A percentile compares a stretch with the other conserved stretches of the same genome.
Evolutionary conservation across 1,284 basidiomycete species (phyloP).

Genomic region (Anthracocystis setariae): DNA sequence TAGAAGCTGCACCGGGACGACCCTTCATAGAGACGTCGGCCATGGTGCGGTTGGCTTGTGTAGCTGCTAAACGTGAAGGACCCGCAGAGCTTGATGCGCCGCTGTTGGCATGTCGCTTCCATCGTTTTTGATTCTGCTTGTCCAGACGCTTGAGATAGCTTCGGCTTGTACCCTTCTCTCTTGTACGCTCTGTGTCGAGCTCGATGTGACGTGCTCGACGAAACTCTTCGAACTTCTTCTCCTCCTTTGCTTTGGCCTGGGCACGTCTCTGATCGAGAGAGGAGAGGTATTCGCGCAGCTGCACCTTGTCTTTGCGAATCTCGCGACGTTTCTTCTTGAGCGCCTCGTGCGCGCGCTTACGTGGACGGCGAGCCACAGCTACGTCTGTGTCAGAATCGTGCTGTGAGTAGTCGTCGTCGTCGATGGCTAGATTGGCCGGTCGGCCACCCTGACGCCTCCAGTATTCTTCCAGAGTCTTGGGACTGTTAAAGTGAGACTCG

Average conservation of each 20-base stretch:
- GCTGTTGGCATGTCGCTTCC: slow-evolving; percentile 9
- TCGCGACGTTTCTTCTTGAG: slow-evolving; percentile 28
- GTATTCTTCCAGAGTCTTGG: slow-evolving; percentile 28
- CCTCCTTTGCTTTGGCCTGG: slow-evolving; percentile 8
- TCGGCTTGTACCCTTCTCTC: slow-evolving; percentile 25
- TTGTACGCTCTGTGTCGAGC: slow-evolving; percentile 18
- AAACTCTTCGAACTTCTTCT: slow-evolving; percentile 14
- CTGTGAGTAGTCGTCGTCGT: slow-evolving; percentile 3
- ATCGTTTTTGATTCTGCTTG: slow-evolving; percentile 18
- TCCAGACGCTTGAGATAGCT: slow-evolving; percentile 26
- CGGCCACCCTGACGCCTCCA: slow-evolving; percentile 40
- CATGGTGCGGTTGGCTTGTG: slow-evolving; percentile 19
- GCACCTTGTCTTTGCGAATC: slow-evolving; percentile 32
- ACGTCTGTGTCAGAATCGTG: slow-evolving; percentile 42
- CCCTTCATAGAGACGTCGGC: slow-evolving; percentile 38
- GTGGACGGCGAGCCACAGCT: slow-evolving; percentile 29
- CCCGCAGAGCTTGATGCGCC: slow-evolving; percentile 6
- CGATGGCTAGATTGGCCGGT: slow-evolving; percentile 14
- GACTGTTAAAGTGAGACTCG: slow-evolving; percentile 25
- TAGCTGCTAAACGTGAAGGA: slow-evolving; percentile 10
- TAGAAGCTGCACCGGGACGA: slow-evolving; percentile 8
- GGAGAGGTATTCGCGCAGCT: slow-evolving; percentile 13
- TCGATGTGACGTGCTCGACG: slow-evolving; percentile 9
- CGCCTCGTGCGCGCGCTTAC: slow-evolving; percentile 35
- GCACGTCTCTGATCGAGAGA: slow-evolving; percentile 19